phyloP scores from a whole-genome alignment of 2,329 filamentous ascomycete genomes.

The Lachnellula occidentalis region DNA sequence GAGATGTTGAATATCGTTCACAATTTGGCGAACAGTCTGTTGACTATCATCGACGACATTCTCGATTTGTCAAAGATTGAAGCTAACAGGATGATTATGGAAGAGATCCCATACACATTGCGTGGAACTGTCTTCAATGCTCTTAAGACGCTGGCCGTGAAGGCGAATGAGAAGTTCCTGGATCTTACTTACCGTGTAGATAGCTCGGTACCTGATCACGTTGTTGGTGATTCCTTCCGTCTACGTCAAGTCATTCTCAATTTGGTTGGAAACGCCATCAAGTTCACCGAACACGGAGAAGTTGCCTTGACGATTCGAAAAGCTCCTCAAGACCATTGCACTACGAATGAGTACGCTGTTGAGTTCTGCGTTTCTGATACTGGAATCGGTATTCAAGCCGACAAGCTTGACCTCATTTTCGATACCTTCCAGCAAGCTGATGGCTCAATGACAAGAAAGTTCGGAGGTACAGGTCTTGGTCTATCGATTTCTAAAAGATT shows the following conservation, averaged over 20 bases:
- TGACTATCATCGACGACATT: constrained; percentile 93
- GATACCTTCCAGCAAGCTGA: constrained; percentile 99
- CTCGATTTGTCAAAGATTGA: constrained; percentile 77
- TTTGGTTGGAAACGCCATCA: constrained; percentile 95
- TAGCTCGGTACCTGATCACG: constrained; percentile 87
- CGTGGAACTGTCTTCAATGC: constrained; percentile 95
- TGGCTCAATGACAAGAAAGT: constrained; percentile 91
- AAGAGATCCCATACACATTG: constrained; percentile 93
- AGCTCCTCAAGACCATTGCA: constrained; percentile 59
- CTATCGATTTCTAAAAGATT: constrained; percentile 92
- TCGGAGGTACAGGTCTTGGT: constrained; percentile 89
- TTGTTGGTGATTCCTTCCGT: constrained; percentile 94
- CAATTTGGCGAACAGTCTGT: constrained; percentile 87
- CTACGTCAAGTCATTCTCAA: constrained; percentile 95
- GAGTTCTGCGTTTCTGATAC: constrained; percentile 96
- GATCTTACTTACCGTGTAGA: constrained; percentile 92
- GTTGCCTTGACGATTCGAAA: constrained; percentile 88
- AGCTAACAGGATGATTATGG: constrained; percentile 95
- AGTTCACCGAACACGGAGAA: constrained; percentile 95
- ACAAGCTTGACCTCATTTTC: constrained; percentile 96
- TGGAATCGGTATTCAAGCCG: constrained; percentile 90
- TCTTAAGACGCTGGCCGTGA: constrained; percentile 91
- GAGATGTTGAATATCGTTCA: constrained; percentile 99
- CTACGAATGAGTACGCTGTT: constrained; percentile 77
- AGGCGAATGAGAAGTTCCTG: constrained; percentile 92